Percentiles rank a stretch among this genome's conserved stretches.
phyloP scores from a whole-genome alignment of 2,329 filamentous ascomycete species.

The Fusarium sp. region DNA sequence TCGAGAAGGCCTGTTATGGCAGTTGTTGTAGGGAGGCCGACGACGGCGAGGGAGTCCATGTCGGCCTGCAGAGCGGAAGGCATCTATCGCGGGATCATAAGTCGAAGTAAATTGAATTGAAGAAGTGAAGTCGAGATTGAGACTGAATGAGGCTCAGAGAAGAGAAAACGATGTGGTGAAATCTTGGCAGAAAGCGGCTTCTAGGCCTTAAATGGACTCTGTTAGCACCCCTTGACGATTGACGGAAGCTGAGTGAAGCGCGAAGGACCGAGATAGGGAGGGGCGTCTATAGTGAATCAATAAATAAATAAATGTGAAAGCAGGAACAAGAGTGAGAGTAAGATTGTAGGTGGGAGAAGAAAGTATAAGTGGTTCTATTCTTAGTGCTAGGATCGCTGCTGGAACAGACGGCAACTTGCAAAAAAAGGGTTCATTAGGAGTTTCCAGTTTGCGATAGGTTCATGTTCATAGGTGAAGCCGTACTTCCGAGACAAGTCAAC shows the following conservation, averaged over 20 bases:
- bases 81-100: conserved; percentile 31
- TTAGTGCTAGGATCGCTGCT: conserved; percentile 14
- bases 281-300: not conserved
- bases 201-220: not conserved
- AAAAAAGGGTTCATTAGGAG: conserved; percentile 8
- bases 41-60: conserved; percentile 33
- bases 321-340: not conserved
- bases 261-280: not conserved
- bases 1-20: conserved; percentile 53
- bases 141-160: not conserved
- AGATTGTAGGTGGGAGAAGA: not conserved
- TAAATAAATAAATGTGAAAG: not conserved
- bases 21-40: conserved; percentile 50
- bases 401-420: conserved; percentile 26
- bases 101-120: not conserved
- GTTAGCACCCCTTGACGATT: not conserved
- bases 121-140: not conserved
- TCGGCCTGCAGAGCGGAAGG: conserved; percentile 40
- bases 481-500: conserved; percentile 43
- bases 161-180: not conserved
- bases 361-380: conserved; percentile 8
- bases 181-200: not conserved
- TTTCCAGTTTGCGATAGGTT: conserved; percentile 13
- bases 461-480: conserved; percentile 37
- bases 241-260: not conserved